These are phyloP conservation scores for Syncephalastrum monosporum DNA, from an alignment of 371 early-diverging fungal species.

Conservation along the genomic window DNA sequence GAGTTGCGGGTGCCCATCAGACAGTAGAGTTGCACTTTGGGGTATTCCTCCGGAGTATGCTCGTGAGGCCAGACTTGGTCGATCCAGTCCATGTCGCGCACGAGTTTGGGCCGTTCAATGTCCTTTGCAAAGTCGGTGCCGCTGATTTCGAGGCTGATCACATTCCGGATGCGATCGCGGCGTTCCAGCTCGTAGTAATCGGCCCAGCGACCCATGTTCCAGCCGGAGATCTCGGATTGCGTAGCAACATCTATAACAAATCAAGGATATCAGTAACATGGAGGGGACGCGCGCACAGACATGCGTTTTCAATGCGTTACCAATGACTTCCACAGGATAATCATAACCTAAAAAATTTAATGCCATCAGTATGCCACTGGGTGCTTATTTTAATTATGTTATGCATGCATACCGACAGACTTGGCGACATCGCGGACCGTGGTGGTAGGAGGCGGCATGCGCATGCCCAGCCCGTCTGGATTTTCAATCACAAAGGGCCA, in stretches of 20 bases:
- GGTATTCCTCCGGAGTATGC: slow-evolving; percentile 61
- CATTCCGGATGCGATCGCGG: slow-evolving; percentile 77
- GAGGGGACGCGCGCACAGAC: background rate
- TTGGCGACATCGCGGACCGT: slow-evolving; percentile 73
- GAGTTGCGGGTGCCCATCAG: slow-evolving; percentile 88
- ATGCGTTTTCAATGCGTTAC: slow-evolving; percentile 17
- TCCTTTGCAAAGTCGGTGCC: slow-evolving; percentile 64
- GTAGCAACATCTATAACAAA: slow-evolving; percentile 71
- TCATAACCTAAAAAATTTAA: slow-evolving; percentile 49
- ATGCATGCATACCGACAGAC: slow-evolving; percentile 52
- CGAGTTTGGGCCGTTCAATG: slow-evolving; percentile 73
- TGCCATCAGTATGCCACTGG: background rate
- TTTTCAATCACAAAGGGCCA: slow-evolving; percentile 64
- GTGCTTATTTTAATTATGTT: background rate
- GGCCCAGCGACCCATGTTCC: slow-evolving; percentile 84
- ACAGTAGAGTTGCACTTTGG: slow-evolving; percentile 87
- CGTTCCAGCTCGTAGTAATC: slow-evolving; percentile 67
- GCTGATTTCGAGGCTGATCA: slow-evolving; percentile 86
- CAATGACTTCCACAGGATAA: slow-evolving; percentile 70
- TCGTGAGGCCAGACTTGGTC: slow-evolving; percentile 81
- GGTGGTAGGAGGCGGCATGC: slow-evolving; percentile 64
- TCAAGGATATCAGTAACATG: background rate
- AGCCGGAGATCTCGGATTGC: slow-evolving; percentile 72
- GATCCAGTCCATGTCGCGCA: slow-evolving; percentile 85
- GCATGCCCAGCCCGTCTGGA: slow-evolving; percentile 74